A percentile compares a stretch with the other conserved stretches of the same genome.
Conservation (phyloP, 495 filamentous ascomycete genomes). For the Penicillium nucicola region DNA sequence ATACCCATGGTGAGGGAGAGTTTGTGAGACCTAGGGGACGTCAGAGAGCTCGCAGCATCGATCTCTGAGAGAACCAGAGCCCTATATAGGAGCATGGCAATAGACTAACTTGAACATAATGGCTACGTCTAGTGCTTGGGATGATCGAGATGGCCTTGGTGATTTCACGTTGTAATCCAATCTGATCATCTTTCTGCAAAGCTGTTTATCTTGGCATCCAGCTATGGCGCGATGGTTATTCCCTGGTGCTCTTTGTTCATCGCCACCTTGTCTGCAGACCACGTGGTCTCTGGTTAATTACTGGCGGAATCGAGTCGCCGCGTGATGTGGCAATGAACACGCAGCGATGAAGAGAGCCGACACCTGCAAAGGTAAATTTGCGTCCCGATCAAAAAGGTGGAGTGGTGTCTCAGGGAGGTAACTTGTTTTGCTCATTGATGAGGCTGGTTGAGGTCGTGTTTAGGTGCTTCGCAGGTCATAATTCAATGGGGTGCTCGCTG, state of each 20-base stretch:
- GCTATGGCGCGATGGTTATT: neutral
- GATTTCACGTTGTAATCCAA: neutral
- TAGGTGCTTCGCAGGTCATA: too few species aligned
- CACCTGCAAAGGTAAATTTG: neutral
- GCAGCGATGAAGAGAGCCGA: neutral
- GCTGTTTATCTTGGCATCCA: neutral
- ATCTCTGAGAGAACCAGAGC: too few species aligned
- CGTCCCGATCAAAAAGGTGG: neutral
- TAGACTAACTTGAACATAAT: too few species aligned
- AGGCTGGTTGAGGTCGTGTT: too few species aligned
- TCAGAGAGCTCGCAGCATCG: too few species aligned
- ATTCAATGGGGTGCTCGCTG: too few species aligned
- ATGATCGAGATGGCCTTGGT: neutral
- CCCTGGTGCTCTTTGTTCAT: neutral
- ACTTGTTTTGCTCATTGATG: too few species aligned
- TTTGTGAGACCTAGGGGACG: too few species aligned
- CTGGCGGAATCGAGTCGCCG: neutral
- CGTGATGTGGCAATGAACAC: neutral
- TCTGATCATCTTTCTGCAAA: neutral
- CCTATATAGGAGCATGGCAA: too few species aligned
- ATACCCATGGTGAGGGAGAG: too few species aligned
- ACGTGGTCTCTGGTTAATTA: neutral
- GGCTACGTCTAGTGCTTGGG: too few species aligned
- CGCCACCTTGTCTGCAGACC: neutral
- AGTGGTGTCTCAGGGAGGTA: neutral